Percentiles rank a stretch among this genome's conserved stretches.
phyloP scores from a whole-genome alignment of 371 early-diverging fungal species.

The Rhizopus stolonifer region DNA sequence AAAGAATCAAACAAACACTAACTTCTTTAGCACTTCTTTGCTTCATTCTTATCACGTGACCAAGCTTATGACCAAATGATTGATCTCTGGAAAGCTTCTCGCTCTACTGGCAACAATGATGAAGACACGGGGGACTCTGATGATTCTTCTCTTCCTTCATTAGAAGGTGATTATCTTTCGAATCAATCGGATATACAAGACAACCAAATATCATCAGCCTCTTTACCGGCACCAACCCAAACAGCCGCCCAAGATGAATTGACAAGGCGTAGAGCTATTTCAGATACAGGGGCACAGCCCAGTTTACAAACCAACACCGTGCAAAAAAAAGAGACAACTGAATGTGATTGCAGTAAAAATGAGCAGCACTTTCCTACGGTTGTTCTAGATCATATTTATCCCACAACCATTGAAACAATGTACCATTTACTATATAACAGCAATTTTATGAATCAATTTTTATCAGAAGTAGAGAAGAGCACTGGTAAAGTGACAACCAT shows the following conservation, averaged over 20 bases:
- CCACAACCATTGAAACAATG: constrained; percentile 45
- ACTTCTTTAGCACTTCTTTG: constrained; percentile 64
- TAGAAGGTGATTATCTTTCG: not conserved
- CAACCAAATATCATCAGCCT: constrained; percentile 7
- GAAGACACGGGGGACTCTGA: constrained; percentile 4
- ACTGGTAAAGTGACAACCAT: constrained; percentile 37
- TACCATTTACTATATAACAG: constrained; percentile 48
- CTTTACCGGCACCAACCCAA: not conserved
- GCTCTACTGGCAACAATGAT: not conserved
- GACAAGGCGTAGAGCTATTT: constrained; percentile 10
- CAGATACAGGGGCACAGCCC: constrained; percentile 25
- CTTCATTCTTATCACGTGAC: constrained; percentile 82
- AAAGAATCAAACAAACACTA: not conserved
- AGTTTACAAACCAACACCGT: not conserved
- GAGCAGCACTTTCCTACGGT: constrained; percentile 48
- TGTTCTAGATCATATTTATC: constrained; percentile 46
- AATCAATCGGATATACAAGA: not conserved
- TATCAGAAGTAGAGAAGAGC: constrained; percentile 40
- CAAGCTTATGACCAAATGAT: constrained; percentile 69
- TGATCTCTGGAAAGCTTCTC: constrained; percentile 57
- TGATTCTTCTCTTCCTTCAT: constrained; percentile 11
- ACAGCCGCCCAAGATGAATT: not conserved
- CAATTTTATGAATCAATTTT: constrained; percentile 35
- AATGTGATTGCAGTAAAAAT: constrained; percentile 47
- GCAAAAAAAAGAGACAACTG: constrained; percentile 15